Conservation (phyloP, 2,329 filamentous ascomycete genomes). For the Zymoseptoria brevis region DNA sequence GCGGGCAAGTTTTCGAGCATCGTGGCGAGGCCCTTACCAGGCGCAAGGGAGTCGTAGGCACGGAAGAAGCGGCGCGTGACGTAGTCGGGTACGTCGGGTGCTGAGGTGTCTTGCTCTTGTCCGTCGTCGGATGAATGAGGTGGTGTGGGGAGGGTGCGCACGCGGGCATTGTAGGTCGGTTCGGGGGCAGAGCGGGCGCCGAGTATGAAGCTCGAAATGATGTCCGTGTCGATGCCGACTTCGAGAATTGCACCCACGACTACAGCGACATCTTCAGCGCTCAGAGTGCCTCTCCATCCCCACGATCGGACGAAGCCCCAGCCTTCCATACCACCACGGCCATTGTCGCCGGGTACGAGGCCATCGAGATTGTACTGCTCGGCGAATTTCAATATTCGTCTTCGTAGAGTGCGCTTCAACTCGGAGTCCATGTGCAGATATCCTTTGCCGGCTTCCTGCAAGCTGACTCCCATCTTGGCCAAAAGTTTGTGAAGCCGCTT, state of each 20-base stretch:
- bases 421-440: slow-evolving; percentile 99
- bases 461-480: slow-evolving; percentile 94
- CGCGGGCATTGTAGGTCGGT: slow-evolving; percentile 23
- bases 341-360: slow-evolving; percentile 71
- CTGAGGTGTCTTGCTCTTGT: slow-evolving; percentile 16
- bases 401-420: slow-evolving; percentile 76
- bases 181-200: slow-evolving; percentile 11
- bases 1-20: slow-evolving; percentile 69
- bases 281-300: slow-evolving; percentile 94
- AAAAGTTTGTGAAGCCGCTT: slow-evolving; percentile 88
- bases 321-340: slow-evolving; percentile 66
- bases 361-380: slow-evolving; percentile 90
- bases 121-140: slow-evolving; percentile 27
- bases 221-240: slow-evolving; percentile 50
- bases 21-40: slow-evolving; percentile 56
- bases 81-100: slow-evolving; percentile 34
- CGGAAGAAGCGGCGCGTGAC: slow-evolving; percentile 49
- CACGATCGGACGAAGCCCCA: slow-evolving; percentile 97
- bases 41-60: slow-evolving; percentile 50
- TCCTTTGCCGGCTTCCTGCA: slow-evolving; percentile 87
- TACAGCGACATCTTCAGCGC: slow-evolving; percentile 88
- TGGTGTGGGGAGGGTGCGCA: slow-evolving; percentile 26
- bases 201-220: slow-evolving; percentile 10
- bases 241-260: slow-evolving; percentile 87
- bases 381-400: slow-evolving; percentile 82